phyloP scores from a whole-genome alignment of 306 rosid genomes.

The Vachellia collinsii region DNA sequence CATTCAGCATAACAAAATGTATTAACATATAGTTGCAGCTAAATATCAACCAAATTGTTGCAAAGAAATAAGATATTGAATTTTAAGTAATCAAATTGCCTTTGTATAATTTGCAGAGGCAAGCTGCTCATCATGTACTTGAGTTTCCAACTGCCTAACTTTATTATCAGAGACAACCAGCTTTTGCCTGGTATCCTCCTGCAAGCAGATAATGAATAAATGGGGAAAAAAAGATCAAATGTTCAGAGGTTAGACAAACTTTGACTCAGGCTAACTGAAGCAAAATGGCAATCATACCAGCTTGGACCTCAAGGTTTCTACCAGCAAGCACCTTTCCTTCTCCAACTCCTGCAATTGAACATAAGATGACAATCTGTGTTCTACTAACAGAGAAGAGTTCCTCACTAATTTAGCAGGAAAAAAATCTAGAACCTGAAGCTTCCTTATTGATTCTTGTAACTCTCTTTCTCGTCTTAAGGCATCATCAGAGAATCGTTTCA shows the following conservation, averaged over 20 bases:
- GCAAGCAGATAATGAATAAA: slow-evolving; percentile 45
- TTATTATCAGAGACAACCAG: slow-evolving; percentile 79
- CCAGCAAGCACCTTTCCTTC: slow-evolving; percentile 65
- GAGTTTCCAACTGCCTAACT: slow-evolving; percentile 86
- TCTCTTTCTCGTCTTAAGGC: slow-evolving; percentile 72
- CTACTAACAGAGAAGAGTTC: slow-evolving; percentile 22
- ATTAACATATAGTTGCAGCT: slow-evolving; percentile 34
- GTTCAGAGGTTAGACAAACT: slow-evolving; percentile 25
- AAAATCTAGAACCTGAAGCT: slow-evolving; percentile 68
- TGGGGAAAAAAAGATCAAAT: slow-evolving; percentile 20
- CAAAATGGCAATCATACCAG: slow-evolving; percentile 61
- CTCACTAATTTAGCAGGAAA: slow-evolving; percentile 28
- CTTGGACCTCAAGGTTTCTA: slow-evolving; percentile 85
- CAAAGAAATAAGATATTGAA: slow-evolving; percentile 6
- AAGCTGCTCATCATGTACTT: slow-evolving; percentile 66
- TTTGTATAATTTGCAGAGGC: slow-evolving; percentile 63
- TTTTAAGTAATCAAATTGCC: slow-evolving; percentile 43
- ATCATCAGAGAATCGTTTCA: slow-evolving; percentile 67
- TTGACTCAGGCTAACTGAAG: slow-evolving; percentile 25
- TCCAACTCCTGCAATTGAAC: slow-evolving; percentile 71
- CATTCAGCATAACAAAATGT: slow-evolving; percentile 30
- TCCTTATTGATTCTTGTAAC: slow-evolving; percentile 76
- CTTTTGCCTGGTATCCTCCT: slow-evolving; percentile 91
- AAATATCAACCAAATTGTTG: slow-evolving; percentile 34
- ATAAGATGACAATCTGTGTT: slow-evolving; percentile 30